Base-by-base conservation (phyloP, 2,329 filamentous ascomycete genomes). In the Sporothrix dimorphospora region DNA sequence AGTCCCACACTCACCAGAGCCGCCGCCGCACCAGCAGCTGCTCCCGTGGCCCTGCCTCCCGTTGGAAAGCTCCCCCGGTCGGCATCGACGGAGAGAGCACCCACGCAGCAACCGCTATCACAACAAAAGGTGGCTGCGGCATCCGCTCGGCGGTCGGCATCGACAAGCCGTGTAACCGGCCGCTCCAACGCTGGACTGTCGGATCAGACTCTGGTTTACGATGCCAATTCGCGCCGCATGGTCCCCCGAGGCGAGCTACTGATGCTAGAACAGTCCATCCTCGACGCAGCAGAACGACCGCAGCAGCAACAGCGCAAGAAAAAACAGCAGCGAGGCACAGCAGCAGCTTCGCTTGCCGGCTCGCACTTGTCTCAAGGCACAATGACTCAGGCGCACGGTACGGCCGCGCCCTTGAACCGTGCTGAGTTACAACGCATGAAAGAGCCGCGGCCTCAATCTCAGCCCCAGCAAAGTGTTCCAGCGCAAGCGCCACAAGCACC, bases 211-310 rank as follows among this genome's bases (percentile, higher is more conserved):
- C 76, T 92, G 78, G 86, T 91, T 63, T 89, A 90, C 76, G 89
- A 91, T 74, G 84, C 88, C n/a, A 90, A 91, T 75, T 90, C 89
- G 19, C 84, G 89, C 75, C 86, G 89, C 73, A 89, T 90, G 83
- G 83, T 91, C 3, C 84, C 86, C 3, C 84, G 80, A 69, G 79
- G 78, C 6, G 81, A 86, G 34, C 74, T 87, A 21, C 61, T 82
- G 75, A 83, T 79, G 67, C 80, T 80, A 59, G 83, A 86, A 68
- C 81, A 85, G 70, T 80, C 77, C 42, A 76, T 84, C 4, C 77
- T 80, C 30, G 80, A 85, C 70, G 79, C 80, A 19, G 78, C 81
- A 0, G 82, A 84, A 45, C 82, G 80, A 65, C 80, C 81, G 0
- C 72, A 75, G 19, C 80, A 77, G 67, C 65, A 76, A 49, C 65